These are phyloP conservation scores for Gonapodya prolifera DNA, from an alignment of 192 early-diverging fungal species.

Conservation along the genomic window DNA sequence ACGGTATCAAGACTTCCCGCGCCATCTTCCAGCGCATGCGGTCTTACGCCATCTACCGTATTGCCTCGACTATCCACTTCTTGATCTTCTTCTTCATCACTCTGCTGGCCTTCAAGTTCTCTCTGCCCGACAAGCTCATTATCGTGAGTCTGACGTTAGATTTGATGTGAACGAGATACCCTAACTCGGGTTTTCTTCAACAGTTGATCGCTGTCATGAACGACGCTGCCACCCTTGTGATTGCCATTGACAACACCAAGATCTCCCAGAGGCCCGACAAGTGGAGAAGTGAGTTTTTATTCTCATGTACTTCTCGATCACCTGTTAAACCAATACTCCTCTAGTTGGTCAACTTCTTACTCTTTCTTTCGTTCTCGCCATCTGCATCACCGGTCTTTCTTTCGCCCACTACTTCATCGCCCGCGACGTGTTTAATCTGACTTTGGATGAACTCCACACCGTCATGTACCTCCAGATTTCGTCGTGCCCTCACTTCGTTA, in stretches of 20 bases:
- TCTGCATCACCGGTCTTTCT: conserved; percentile 58
- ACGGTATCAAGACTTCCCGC: conserved; percentile 77
- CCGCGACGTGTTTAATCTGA: conserved; percentile 42
- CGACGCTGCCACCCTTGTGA: conserved; percentile 62
- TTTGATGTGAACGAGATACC: no score
- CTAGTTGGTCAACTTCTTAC: conserved; percentile 72
- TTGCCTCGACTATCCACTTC: conserved; percentile 91
- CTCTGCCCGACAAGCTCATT: conserved; percentile 62
- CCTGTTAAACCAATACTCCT: conserved; percentile 67
- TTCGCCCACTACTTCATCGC: conserved; percentile 80
- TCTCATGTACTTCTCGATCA: conserved; percentile 62
- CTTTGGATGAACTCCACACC: conserved; percentile 53
- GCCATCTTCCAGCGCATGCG: conserved; percentile 79
- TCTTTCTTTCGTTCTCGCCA: conserved; percentile 62
- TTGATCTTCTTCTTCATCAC: conserved; percentile 92
- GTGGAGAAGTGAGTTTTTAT: conserved; percentile 84
- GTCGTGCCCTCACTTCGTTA: conserved; percentile 83
- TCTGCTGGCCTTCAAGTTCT: conserved; percentile 67
- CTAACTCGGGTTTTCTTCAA: no score
- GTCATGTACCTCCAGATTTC: conserved; percentile 93
- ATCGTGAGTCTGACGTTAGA: conserved; percentile 87
- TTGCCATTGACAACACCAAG: conserved; percentile 84
- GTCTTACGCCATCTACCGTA: conserved; percentile 57
- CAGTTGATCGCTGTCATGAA: conserved; percentile 4
- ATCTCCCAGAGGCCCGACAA: conserved; percentile 84